Evolutionary conservation across 768 basidiomycete species (phyloP), one percentile per base, ranked within the genome.

Genomic region (Coprinopsis strossmayeri): DNA sequence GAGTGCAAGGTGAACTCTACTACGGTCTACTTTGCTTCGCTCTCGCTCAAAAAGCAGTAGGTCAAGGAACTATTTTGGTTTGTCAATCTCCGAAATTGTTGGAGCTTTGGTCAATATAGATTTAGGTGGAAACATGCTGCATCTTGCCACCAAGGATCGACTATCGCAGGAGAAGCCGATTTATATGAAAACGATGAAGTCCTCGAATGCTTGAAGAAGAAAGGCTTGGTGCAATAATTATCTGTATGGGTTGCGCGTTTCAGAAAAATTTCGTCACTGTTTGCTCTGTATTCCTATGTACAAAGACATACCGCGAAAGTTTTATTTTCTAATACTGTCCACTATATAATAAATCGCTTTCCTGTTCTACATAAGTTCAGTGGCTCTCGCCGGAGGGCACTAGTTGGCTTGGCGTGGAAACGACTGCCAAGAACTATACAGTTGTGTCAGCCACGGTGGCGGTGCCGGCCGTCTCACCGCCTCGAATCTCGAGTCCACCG

Each of bases 81-180:
- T 44, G 77, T 69, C n/a, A 9, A n/a, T 18, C 17, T 37, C 18
- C 17, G 30, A 11, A 11, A n/a, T 28, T 35, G 35, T 18, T 39
- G 18, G 41, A 13, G 5, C 20, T 42, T 42, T 17, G 5, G 9
- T 9, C 23, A 7, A 23, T 21, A 9, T 4, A 23, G 4, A 26
- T 17, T 21, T 32, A 84, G 82, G 85, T 88, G 84, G 84, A 88
- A 91, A 63, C 89, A 91, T 57, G 89, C 88, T 24, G 85, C 85
- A 1, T 55, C 74, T 15, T 91, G 89, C 56, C 89, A 91, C 58
- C 76, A 77, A 46, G 73, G 76, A 15, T 74, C 74, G 15, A 37
- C 44, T 3, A 38, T 50, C 9, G 2, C 34, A n/a, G 42, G 43
- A 3, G 49, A 50, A 39, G 15, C 18, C 2, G 49, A 35, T 21